phyloP scores from a whole-genome alignment of 768 basidiomycete species.

The Serpula lacrymans region DNA sequence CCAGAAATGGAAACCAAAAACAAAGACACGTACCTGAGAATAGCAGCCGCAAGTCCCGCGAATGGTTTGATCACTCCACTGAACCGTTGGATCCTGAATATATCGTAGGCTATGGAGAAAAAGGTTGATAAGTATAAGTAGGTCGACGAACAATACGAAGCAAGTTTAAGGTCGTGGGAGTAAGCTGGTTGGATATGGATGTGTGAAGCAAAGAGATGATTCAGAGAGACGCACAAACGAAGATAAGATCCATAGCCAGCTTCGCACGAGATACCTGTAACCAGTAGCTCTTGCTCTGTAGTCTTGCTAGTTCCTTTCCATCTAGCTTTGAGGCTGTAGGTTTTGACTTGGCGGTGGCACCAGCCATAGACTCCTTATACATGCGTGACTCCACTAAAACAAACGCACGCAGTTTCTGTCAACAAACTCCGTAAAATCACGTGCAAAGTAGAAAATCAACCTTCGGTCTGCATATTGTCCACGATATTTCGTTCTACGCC shows the following conservation, averaged over 20 bases:
- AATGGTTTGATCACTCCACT: conserved; percentile 60
- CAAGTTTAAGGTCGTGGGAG: neutral
- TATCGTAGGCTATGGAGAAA: conserved; percentile 60
- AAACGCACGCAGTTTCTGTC: no score
- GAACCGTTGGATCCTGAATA: conserved; percentile 70
- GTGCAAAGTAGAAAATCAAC: conserved; percentile 29
- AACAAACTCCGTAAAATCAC: neutral
- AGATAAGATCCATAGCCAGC: conserved; percentile 80
- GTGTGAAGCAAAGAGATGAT: conserved; percentile 10
- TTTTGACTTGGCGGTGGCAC: conserved; percentile 66
- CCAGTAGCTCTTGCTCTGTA: conserved; percentile 76
- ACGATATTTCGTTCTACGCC: conserved; percentile 75
- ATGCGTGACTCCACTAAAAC: conserved; percentile 64
- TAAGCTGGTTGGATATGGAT: neutral
- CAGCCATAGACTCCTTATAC: conserved; percentile 70
- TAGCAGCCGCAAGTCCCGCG: conserved; percentile 64
- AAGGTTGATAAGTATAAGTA: neutral
- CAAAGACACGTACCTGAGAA: conserved; percentile 58
- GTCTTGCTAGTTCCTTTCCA: conserved; percentile 63
- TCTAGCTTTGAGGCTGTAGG: conserved; percentile 56
- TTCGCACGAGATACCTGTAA: conserved; percentile 66
- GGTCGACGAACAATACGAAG: neutral
- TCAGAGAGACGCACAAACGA: conserved; percentile 61
- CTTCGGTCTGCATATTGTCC: conserved; percentile 57
- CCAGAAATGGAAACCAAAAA: neutral